A percentile compares a stretch with the other conserved stretches of the same genome.
phyloP scores from a whole-genome alignment of 2,329 filamentous ascomycete genomes.

The Alternaria novae-zelandiae region DNA sequence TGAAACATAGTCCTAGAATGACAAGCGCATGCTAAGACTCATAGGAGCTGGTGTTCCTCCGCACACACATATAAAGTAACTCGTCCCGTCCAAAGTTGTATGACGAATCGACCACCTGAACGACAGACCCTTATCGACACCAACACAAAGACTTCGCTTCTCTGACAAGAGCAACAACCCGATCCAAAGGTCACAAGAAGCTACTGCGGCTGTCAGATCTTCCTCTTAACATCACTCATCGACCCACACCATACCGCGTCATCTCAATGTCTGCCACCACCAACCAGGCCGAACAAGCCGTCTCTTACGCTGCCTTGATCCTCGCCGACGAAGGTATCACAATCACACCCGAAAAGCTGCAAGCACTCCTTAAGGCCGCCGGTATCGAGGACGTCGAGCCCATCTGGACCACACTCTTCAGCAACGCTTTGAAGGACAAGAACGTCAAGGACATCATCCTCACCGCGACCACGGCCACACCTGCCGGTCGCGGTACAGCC shows the following conservation, averaged over 20 bases:
- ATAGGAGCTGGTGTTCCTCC: neutral
- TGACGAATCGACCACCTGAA: no score
- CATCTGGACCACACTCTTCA: slow-evolving; percentile 96
- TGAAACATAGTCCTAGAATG: no score
- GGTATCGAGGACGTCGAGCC: slow-evolving; percentile 88
- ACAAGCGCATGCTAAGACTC: neutral
- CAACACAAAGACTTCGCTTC: no score
- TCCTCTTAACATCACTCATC: neutral
- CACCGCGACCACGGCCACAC: slow-evolving; percentile 71
- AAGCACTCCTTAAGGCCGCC: slow-evolving; percentile 87
- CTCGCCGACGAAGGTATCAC: slow-evolving; percentile 96
- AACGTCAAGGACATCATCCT: slow-evolving; percentile 85
- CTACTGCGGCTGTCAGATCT: neutral
- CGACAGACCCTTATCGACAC: neutral
- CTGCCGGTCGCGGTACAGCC: neutral
- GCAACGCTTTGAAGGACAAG: slow-evolving; percentile 94
- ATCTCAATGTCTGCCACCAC: slow-evolving; percentile 8
- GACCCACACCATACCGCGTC: neutral
- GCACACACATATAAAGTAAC: neutral
- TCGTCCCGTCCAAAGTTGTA: neutral
- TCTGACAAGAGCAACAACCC: neutral
- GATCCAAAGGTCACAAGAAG: neutral
- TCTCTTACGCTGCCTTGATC: slow-evolving; percentile 97
- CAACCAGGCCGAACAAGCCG: slow-evolving; percentile 60
- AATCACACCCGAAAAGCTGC: slow-evolving; percentile 96